phyloP scores from a whole-genome alignment of 225 moss, liverwort and hornwort genomes.

The Pleurozium schreberi region DNA sequence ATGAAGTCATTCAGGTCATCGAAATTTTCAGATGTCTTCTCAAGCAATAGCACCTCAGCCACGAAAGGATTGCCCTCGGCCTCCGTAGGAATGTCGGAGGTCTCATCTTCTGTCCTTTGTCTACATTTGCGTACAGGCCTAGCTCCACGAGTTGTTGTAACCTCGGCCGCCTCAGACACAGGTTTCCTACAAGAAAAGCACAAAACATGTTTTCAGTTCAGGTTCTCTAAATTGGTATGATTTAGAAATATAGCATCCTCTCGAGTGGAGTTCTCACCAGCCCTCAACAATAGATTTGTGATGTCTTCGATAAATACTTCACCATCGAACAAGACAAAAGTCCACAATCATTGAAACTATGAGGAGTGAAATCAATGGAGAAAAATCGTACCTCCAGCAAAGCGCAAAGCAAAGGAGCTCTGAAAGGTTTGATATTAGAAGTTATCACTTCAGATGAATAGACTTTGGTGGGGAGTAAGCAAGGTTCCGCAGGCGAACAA shows the following conservation, averaged over 20 bases:
- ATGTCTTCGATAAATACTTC: not conserved
- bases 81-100: slow-evolving; percentile 8
- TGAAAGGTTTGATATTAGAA: not conserved
- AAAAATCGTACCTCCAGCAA: slow-evolving; percentile 32
- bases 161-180: not conserved
- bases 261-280: not conserved
- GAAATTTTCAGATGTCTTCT: slow-evolving; percentile 44
- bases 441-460: not conserved
- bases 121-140: slow-evolving; percentile 28
- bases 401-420: slow-evolving; percentile 30
- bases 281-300: not conserved
- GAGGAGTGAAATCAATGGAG: not conserved
- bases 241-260: not conserved
- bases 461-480: slow-evolving; percentile 6
- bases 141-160: not conserved
- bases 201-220: not conserved
- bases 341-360: not conserved
- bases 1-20: slow-evolving; percentile 93
- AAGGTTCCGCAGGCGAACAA: slow-evolving; percentile 56
- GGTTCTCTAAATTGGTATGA: not conserved
- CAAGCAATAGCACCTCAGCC: slow-evolving; percentile 29
- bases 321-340: not conserved
- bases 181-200: slow-evolving; percentile 8
- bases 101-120: not conserved
- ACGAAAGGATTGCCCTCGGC: slow-evolving; percentile 44